Percentiles rank a stretch among this genome's conserved stretches.
Conservation (phyloP, 1,284 basidiomycete species). For the Omphalotus olearius region DNA sequence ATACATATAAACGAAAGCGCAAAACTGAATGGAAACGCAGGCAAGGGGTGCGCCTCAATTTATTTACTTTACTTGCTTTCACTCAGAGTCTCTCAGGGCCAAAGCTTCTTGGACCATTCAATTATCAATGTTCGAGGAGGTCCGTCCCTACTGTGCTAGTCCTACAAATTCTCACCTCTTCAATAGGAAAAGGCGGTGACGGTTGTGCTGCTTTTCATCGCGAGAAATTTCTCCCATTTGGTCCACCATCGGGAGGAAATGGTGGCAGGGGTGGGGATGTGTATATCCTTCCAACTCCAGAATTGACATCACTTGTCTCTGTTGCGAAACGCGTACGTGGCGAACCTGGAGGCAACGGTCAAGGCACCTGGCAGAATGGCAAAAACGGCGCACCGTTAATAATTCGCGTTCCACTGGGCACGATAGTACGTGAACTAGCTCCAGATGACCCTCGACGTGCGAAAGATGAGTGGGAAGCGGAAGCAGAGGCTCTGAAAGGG, state of each 20-base stretch:
- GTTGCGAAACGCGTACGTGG: conserved; percentile 69
- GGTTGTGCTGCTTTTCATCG: conserved; percentile 83
- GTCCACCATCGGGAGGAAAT: conserved; percentile 87
- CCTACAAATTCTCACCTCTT: conserved; percentile 5
- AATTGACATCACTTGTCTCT: conserved; percentile 73
- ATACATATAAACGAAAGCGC: conserved; percentile 28
- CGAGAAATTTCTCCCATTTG: conserved; percentile 73
- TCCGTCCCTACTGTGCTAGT: conserved; percentile 26
- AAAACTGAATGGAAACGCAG: conserved; percentile 75
- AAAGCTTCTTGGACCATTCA: conserved; percentile 78
- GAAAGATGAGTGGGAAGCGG: conserved; percentile 63
- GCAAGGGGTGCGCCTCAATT: conserved; percentile 50
- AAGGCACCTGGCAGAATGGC: conserved; percentile 84
- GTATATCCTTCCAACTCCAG: conserved; percentile 73
- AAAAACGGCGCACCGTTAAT: conserved; percentile 67
- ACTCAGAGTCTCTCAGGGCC: conserved; percentile 47
- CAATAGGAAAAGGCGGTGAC: conserved; percentile 73
- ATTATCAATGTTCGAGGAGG: conserved; percentile 76
- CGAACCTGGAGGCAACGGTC: conserved; percentile 65
- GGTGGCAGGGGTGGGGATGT: conserved; percentile 87
- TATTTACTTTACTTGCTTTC: conserved; percentile 2
- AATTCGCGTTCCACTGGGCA: conserved; percentile 84
- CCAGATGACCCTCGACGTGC: conserved; percentile 57
- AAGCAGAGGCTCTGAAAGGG: conserved; percentile 57
- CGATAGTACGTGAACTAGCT: conserved; percentile 75